Evolutionary conservation across 352 stramenopile species (phyloP).

Genomic region (Aphanomyces invadans): DNA sequence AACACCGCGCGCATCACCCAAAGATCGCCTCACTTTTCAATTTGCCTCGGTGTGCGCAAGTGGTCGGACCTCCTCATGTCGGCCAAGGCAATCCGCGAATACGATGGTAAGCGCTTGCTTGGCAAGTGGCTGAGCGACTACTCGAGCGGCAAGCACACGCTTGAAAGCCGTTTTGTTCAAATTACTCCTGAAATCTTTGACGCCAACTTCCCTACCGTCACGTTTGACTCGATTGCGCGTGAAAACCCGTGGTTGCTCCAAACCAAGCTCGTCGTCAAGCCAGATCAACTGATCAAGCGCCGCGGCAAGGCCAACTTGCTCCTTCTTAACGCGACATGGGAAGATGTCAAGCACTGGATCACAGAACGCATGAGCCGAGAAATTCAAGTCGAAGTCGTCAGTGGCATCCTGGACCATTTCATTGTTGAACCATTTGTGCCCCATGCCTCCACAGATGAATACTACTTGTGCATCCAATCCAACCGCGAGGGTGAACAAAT

Average conservation of each 20-base stretch:
- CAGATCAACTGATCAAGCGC: conserved; percentile 97
- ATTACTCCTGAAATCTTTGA: conserved; percentile 65
- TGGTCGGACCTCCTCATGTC: conserved; percentile 70
- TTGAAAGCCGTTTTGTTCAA: conserved; percentile 71
- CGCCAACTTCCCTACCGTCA: conserved; percentile 29
- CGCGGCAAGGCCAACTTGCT: conserved; percentile 94
- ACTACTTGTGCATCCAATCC: conserved; percentile 96
- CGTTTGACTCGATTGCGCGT: conserved; percentile 59
- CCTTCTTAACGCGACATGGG: conserved; percentile 90
- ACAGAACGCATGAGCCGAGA: conserved; percentile 89
- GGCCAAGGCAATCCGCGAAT: conserved; percentile 93
- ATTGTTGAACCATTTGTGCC: conserved; percentile 97
- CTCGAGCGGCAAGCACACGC: conserved; percentile 58
- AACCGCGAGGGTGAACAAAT: conserved; percentile 93
- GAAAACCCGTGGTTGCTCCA: conserved; percentile 77
- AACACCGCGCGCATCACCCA: not conserved
- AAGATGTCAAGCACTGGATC: conserved; percentile 91
- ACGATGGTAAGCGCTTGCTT: conserved; percentile 93
- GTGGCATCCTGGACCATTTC: conserved; percentile 92
- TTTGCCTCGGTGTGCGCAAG: conserved; percentile 14
- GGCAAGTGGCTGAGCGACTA: conserved; percentile 52
- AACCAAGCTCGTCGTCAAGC: conserved; percentile 93
- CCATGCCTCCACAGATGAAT: conserved; percentile 89
- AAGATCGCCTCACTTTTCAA: conserved; percentile 22
- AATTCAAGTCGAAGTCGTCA: conserved; percentile 86